These are phyloP conservation scores for Neofusicoccum sp. DNA, from an alignment of 2,329 filamentous ascomycete genomes.

Conservation along the genomic window DNA sequence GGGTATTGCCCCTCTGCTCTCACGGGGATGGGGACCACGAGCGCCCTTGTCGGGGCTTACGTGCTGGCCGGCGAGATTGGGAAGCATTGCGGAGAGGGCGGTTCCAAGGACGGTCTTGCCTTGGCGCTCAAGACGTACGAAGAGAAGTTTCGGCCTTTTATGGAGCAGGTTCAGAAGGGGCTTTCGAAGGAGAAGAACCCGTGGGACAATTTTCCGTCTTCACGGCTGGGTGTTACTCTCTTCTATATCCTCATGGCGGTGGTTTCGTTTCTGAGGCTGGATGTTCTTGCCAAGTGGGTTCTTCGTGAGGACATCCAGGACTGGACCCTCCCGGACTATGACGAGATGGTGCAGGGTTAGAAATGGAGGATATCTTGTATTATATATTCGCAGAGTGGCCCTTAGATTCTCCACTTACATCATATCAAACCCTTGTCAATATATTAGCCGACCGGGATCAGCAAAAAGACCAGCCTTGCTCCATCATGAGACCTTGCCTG, in stretches of 20 bases:
- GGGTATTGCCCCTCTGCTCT: conserved; percentile 50
- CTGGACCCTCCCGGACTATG: conserved; percentile 42
- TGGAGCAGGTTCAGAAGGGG: conserved; percentile 26
- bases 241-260: conserved; percentile 32
- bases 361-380: too few species aligned
- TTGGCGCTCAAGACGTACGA: conserved; percentile 28
- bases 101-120: conserved; percentile 19
- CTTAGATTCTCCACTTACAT: too few species aligned
- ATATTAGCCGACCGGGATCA: too few species aligned
- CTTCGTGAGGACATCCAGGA: conserved; percentile 33
- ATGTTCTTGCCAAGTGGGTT: conserved; percentile 33
- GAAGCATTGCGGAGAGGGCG: background rate
- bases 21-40: conserved; percentile 54
- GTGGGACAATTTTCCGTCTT: conserved; percentile 26
- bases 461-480: too few species aligned
- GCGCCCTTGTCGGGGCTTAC: conserved; percentile 40
- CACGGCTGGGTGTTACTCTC: conserved; percentile 32
- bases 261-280: conserved; percentile 35
- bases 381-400: too few species aligned
- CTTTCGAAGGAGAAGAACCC: background rate
- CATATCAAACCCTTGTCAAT: too few species aligned
- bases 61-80: conserved; percentile 25
- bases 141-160: conserved; percentile 21
- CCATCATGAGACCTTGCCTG: too few species aligned
- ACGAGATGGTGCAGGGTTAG: conserved; percentile 21